Conservation (phyloP, 192 early-diverging fungal genomes). For the Coemansia umbellata region DNA sequence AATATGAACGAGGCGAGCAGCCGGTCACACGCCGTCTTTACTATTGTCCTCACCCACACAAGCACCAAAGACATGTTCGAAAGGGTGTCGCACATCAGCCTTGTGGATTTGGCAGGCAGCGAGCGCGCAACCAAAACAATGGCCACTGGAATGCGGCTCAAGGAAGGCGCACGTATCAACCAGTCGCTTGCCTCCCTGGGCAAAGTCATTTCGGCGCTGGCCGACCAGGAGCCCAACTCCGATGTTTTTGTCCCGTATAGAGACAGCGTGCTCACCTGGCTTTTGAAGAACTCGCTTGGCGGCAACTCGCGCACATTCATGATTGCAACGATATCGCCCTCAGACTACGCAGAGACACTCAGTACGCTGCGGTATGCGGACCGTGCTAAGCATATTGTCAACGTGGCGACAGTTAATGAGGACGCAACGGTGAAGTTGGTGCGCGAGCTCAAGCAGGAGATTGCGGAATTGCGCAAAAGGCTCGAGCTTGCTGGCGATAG, state of each 20-base stretch:
- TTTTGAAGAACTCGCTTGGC: conserved; percentile 78
- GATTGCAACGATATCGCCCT: conserved; percentile 76
- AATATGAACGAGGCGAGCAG: conserved; percentile 93
- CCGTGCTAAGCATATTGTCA: conserved; percentile 87
- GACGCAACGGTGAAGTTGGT: conserved; percentile 75
- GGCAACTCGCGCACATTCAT: conserved; percentile 82
- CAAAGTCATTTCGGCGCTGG: conserved; percentile 89
- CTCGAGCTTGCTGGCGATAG: conserved; percentile 48
- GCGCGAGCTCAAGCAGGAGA: conserved; percentile 78
- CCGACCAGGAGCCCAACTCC: conserved; percentile 55
- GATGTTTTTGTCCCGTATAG: conserved; percentile 80
- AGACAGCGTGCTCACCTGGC: conserved; percentile 85
- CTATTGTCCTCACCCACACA: conserved; percentile 64
- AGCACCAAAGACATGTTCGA: conserved; percentile 54
- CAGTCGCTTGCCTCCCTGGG: conserved; percentile 86
- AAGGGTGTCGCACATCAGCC: conserved; percentile 71
- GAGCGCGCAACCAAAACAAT: conserved; percentile 86
- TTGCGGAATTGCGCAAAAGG: conserved; percentile 59
- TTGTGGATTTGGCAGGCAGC: conserved; percentile 93
- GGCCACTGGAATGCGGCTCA: conserved; percentile 76
- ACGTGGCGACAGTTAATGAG: conserved; percentile 88
- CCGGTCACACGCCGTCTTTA: conserved; percentile 85
- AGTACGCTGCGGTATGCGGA: conserved; percentile 88
- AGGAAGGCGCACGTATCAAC: conserved; percentile 95
- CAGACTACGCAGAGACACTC: conserved; percentile 71